Percentiles rank a stretch among this genome's conserved stretches.
Evolutionary conservation across 2,329 filamentous ascomycete species (phyloP).

Genomic region (Chrysoporthe austroafricana): DNA sequence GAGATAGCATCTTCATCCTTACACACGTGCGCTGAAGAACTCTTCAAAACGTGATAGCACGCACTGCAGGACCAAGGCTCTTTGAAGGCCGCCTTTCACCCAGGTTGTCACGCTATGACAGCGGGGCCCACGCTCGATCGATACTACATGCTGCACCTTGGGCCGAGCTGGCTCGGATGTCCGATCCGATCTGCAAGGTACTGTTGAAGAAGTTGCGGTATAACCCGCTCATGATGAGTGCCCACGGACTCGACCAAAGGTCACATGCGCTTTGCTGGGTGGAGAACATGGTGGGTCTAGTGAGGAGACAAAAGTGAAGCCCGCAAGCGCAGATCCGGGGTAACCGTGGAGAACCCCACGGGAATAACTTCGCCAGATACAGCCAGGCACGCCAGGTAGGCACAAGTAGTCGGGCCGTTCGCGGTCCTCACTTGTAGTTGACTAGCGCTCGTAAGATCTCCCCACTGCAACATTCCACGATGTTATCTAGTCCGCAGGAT

Average conservation of each 20-base stretch:
- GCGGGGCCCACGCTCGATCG: neutral
- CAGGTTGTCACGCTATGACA: neutral
- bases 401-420: neutral
- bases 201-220: neutral
- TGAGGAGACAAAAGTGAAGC: neutral
- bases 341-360: neutral
- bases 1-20: neutral
- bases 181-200: slow-evolving; percentile 3
- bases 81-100: neutral
- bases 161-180: slow-evolving; percentile 1
- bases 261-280: neutral
- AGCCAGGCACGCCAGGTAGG: too few species aligned
- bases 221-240: neutral
- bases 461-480: neutral
- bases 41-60: neutral
- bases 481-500: neutral
- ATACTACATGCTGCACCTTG: neutral
- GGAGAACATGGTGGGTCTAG: slow-evolving; percentile 1
- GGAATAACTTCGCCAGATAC: neutral
- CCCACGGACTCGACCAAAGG: neutral
- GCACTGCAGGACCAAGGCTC: neutral
- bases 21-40: neutral
- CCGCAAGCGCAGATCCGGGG: neutral
- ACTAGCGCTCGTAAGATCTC: neutral
- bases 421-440: neutral